Base-by-base conservation (phyloP, 1,284 basidiomycete genomes). In the Puccinia polysora region DNA sequence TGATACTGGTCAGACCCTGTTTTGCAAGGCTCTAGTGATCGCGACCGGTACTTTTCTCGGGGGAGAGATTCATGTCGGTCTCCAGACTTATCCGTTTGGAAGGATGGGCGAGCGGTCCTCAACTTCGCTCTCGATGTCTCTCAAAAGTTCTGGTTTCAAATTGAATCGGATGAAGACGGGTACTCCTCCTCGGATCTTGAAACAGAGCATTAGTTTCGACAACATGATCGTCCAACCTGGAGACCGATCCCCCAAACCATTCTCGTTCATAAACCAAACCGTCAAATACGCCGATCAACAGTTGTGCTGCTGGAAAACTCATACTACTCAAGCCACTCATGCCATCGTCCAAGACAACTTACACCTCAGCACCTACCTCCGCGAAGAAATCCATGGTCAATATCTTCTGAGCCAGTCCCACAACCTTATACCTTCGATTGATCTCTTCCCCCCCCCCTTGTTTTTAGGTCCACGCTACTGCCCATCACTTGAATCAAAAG, bases 31-130 rank as follows among this genome's bases (percentile, higher is more conserved):
- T 75, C 87, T 92, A 4, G 88, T 94, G 32, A 85, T 94, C 23
- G 91, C 90, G 75, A 94, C 91, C 0, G 91, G 91, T 12, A 95
- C 91, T 0, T 95, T 95, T 78, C 83, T 95, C 15, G 87, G 88
- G 1, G 91, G 89, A 15, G 88, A 91, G 80, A 91, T 93, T 63
- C 90, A 94, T 77, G 88, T 94, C 47, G 91, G 90, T 38, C 83
- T 88, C 80, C 86, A 87, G 73, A 84, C 86, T 5, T 88, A 88
- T 68, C 89, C 90, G 5, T 90, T 91, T 2, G 91, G 91, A n/a
- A 83, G 91, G 43, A 84, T 91, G 75, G 84, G 86, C 63, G 89
- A 91, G 73, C 83, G 85, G 18, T 87, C 89, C 0, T 88, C 89
- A 1, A 73, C 75, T 30, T 79, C 81, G 0, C 83, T 94, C 4